Evolutionary conservation across 2,329 filamentous ascomycete species (phyloP).

Genomic region (Daldinia sp.): DNA sequence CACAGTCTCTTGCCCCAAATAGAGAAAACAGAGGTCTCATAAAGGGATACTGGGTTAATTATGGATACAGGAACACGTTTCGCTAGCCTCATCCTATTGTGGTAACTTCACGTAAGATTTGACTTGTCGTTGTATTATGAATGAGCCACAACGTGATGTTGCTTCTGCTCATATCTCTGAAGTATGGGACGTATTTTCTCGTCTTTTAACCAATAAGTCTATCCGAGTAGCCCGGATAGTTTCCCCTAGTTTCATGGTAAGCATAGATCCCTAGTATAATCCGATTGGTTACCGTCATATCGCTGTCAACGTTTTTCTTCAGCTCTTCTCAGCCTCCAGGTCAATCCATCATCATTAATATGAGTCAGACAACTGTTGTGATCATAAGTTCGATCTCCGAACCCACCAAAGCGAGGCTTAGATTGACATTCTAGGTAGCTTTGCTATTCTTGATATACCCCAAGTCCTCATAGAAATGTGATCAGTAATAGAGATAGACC

Average conservation of each 20-base stretch:
- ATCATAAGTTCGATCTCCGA: neutral
- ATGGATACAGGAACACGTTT: neutral
- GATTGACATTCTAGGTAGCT: neutral
- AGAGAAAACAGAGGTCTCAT: neutral
- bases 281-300: neutral
- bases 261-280: too few species aligned
- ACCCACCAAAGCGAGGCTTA: neutral
- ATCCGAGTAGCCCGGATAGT: neutral
- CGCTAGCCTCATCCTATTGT: neutral
- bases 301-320: neutral
- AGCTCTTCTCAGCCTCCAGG: neutral
- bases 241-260: neutral
- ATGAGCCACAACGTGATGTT: neutral
- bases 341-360: neutral
- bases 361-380: neutral
- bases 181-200: neutral
- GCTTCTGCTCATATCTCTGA: neutral
- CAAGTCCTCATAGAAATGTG: neutral
- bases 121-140: neutral
- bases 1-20: neutral
- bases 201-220: neutral
- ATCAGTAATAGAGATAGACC: neutral
- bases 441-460: neutral
- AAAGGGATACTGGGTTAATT: neutral
- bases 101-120: neutral